Conservation (phyloP, 352 stramenopile species). For the Pythium apleroticum region DNA sequence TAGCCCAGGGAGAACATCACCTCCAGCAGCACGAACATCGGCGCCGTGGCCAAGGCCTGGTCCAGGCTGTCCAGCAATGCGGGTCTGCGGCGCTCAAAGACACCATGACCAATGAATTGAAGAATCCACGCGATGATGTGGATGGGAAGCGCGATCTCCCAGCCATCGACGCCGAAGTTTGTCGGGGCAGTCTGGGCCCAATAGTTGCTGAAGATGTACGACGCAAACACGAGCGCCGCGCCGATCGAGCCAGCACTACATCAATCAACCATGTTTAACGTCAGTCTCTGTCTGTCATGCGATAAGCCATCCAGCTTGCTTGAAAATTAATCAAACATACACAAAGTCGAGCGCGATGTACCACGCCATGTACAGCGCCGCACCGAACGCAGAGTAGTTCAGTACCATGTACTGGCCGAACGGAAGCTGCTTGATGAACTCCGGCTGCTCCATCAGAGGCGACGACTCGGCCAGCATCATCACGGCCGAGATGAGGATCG, state of each 20-base stretch:
- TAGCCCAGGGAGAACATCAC: constrained; percentile 51
- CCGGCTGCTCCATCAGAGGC: constrained; percentile 28
- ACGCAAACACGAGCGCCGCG: constrained; percentile 34
- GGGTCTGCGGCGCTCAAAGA: constrained; percentile 57
- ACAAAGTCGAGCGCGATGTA: constrained; percentile 47
- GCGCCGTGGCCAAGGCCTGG: constrained; percentile 48
- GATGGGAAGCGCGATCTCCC: constrained; percentile 36
- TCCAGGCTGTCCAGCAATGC: constrained; percentile 62
- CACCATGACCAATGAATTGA: constrained; percentile 57
- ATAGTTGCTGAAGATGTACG: constrained; percentile 38
- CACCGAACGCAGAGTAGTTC: constrained; percentile 36
- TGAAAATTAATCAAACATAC: constrained; percentile 14
- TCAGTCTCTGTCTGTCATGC: background rate
- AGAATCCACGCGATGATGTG: constrained; percentile 51
- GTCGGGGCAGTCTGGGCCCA: constrained; percentile 21
- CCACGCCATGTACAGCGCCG: constrained; percentile 47
- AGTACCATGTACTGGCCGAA: constrained; percentile 41
- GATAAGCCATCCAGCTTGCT: background rate
- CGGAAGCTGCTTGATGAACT: constrained; percentile 26
- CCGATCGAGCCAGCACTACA: constrained; percentile 33
- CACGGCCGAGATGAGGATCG: constrained; percentile 51
- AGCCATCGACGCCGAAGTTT: constrained; percentile 30
- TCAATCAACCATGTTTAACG: background rate
- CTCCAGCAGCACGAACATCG: constrained; percentile 64
- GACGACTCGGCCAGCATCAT: constrained; percentile 39